Evolutionary conservation across 805 yeast species (phyloP).

Genomic region (Yarrowia divulgata): DNA sequence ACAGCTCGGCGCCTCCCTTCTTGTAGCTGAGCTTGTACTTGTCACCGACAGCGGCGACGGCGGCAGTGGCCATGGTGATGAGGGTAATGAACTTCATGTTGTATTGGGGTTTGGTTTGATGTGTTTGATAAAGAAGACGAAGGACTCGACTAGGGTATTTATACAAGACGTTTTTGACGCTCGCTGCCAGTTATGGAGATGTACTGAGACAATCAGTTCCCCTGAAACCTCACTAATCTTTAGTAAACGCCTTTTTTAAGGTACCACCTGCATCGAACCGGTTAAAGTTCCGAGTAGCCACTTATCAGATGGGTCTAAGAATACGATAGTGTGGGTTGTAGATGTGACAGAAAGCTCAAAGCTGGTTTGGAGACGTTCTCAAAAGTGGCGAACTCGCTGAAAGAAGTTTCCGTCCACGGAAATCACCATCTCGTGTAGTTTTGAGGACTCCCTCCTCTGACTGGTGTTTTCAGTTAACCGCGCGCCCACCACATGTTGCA

Average conservation of each 20-base stretch:
- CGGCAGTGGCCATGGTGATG: conserved; percentile 3
- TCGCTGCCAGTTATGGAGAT: neutral
- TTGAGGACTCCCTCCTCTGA: neutral
- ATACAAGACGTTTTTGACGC: too few relatives aligned
- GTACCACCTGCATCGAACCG: conserved; percentile 7
- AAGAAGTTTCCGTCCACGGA: too few relatives aligned
- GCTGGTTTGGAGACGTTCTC: too few relatives aligned
- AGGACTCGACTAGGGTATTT: too few relatives aligned
- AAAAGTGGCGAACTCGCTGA: too few relatives aligned
- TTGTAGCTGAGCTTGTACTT: neutral
- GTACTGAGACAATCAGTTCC: neutral
- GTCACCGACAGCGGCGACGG: neutral
- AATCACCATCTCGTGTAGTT: too few relatives aligned
- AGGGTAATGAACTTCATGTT: conserved; percentile 6
- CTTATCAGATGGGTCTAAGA: neutral
- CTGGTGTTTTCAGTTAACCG: neutral
- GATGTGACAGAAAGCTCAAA: too few relatives aligned
- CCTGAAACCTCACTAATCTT: conserved; percentile 12
- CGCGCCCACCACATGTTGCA: neutral
- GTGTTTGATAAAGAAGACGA: neutral
- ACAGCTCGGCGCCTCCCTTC: neutral
- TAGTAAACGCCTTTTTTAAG: neutral
- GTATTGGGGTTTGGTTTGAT: neutral
- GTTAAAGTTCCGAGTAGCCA: neutral
- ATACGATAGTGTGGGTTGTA: neutral